phyloP scores from a whole-genome alignment of 1,284 basidiomycete genomes.

The Tremellales sp. region DNA sequence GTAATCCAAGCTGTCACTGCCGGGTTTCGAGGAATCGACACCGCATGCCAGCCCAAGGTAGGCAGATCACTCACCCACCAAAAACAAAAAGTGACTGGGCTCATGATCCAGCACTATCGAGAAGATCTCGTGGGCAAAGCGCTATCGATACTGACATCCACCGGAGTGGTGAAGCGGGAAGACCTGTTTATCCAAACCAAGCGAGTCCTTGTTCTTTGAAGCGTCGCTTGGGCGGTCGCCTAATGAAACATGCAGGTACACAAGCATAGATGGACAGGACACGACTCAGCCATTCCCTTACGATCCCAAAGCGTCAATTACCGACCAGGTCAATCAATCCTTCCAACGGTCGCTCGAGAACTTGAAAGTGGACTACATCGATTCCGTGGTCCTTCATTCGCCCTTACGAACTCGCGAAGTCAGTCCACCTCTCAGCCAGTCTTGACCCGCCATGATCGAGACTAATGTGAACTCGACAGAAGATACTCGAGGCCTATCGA shows the following conservation, averaged over 20 bases:
- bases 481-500: conserved; percentile 65
- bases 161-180: conserved; percentile 56
- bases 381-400: conserved; percentile 71
- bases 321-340: conserved; percentile 62
- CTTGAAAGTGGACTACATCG: conserved; percentile 64
- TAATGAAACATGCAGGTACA: conserved; percentile 53
- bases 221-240: background rate
- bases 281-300: conserved; percentile 65
- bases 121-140: conserved; percentile 75
- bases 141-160: conserved; percentile 55
- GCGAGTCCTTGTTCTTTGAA: too few relatives aligned
- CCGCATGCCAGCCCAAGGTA: conserved; percentile 68
- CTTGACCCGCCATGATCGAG: background rate
- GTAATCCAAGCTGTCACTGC: conserved; percentile 66
- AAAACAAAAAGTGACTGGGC: background rate
- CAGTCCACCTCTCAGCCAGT: conserved; percentile 1
- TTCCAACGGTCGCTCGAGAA: conserved; percentile 62
- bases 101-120: conserved; percentile 71
- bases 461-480: conserved; percentile 13
- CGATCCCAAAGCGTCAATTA: conserved; percentile 55
- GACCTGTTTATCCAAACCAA: conserved; percentile 72
- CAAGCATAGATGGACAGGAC: conserved; percentile 67
- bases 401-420: conserved; percentile 58
- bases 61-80: conserved; percentile 15
- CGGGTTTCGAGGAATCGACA: conserved; percentile 75